These are phyloP conservation scores for Corynascus novoguineensis DNA, from an alignment of 495 filamentous ascomycete species.

Conservation along the genomic window DNA sequence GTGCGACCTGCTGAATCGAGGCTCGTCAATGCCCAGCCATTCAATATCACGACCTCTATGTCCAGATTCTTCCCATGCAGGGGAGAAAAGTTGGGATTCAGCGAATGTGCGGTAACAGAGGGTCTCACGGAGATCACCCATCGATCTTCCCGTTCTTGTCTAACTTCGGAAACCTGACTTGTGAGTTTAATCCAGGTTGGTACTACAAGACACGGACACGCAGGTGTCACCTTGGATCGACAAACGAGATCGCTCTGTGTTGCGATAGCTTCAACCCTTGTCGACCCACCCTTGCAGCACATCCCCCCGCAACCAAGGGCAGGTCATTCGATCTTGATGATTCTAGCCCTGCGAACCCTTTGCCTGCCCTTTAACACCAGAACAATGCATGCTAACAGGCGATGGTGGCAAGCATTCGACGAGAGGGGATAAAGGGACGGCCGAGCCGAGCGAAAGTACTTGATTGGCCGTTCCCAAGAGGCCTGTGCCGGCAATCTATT, in stretches of 20 bases:
- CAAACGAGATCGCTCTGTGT: background rate
- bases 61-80: background rate
- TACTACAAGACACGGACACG: slow-evolving; percentile 20
- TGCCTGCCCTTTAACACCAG: no score
- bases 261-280: background rate
- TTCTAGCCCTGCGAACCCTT: background rate
- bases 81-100: background rate
- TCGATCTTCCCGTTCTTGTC: background rate
- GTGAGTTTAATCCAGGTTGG: slow-evolving; percentile 6
- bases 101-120: background rate
- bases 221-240: slow-evolving; percentile 12
- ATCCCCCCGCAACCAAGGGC: background rate
- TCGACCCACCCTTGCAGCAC: background rate
- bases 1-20: slow-evolving; percentile 5
- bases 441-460: background rate
- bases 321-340: background rate
- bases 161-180: slow-evolving; percentile 2
- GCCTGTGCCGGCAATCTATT: slow-evolving; percentile 32
- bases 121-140: background rate
- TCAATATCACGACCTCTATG: slow-evolving; percentile 2
- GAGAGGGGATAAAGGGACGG: slow-evolving; percentile 8
- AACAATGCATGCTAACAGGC: background rate
- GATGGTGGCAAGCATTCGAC: slow-evolving; percentile 3
- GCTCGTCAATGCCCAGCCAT: background rate
- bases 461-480: slow-evolving; percentile 23